These are phyloP conservation scores for Epithele typhae DNA, from an alignment of 768 basidiomycete genomes.

Conservation along the genomic window DNA sequence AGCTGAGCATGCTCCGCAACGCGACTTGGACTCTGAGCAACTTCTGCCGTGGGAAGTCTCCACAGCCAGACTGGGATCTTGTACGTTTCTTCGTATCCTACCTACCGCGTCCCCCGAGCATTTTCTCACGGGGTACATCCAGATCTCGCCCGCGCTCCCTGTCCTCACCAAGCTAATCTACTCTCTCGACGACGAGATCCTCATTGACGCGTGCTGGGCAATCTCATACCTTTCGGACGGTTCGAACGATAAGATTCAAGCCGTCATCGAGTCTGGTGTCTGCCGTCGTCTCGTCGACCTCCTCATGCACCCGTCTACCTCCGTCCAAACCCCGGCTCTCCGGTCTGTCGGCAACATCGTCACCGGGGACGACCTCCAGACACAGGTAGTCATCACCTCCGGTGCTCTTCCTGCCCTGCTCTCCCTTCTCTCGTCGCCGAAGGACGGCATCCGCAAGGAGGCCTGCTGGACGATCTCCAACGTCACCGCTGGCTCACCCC, in stretches of 20 bases:
- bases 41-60: constrained; percentile 97
- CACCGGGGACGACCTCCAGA: constrained; percentile 98
- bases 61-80: constrained; percentile 97
- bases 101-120: constrained; percentile 4
- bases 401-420: constrained; percentile 95
- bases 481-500: constrained; percentile 93
- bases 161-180: constrained; percentile 98
- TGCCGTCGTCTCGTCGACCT: constrained; percentile 96
- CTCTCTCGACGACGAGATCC: constrained; percentile 96
- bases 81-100: constrained; percentile 43
- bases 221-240: constrained; percentile 99
- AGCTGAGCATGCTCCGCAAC: constrained; percentile 96
- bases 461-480: constrained; percentile 99
- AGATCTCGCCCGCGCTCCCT: constrained; percentile 98
- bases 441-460: constrained; percentile 98
- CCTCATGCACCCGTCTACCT: constrained; percentile 90
- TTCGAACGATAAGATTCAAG: constrained; percentile 99
- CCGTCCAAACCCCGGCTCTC: constrained; percentile 96
- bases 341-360: constrained; percentile 99
- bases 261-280: constrained; percentile 97
- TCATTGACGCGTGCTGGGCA: constrained; percentile 99
- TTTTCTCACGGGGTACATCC: constrained; percentile 17
- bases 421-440: constrained; percentile 89
- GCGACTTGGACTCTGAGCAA: constrained; percentile 99
- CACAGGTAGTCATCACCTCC: constrained; percentile 97